Evolutionary conservation across 208 protist genomes (phyloP), one percentile per base, ranked within the genome.

Genomic region (Balamuthia mandrillaris): DNA sequence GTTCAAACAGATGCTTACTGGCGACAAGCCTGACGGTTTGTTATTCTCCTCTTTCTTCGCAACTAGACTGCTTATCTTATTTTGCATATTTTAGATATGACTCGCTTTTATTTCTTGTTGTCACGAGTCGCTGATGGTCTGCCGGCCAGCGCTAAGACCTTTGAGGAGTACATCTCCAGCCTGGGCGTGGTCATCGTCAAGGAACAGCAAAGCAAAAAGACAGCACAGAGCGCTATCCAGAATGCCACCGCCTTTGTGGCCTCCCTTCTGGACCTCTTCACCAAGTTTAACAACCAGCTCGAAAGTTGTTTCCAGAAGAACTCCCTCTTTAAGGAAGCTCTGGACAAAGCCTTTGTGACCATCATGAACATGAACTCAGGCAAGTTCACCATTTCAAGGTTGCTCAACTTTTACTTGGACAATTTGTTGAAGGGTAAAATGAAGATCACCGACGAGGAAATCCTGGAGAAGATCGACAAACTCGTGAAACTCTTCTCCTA

Each of bases 391-490:
- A 54, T 45, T 7, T 77, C 66, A 9, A 82, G 75, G 42, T 49
- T 85, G 33, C 56, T 85, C 31, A 85, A 85, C 37, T 85, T 85
- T 29, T 85, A 77, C 56, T 35, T 85, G 37, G 79, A 85, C 79
- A 63, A 85, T 41, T 21, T 85, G 24, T 33, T 85, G 10, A 85
- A 65, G 52, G 79, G 79, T n/a, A 85, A 85, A 39, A 58, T 47
- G 45, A 85, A 85, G 79, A 3, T 74, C 5, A 16, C 56, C 16
- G 79, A 85, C 29, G 79, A 85, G 27, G 79, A 85, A 14, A 66
- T 45, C 33, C 16, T n/a, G 35, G 56, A 31, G n/a, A 33, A 74
- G 44, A 39, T 77, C 29, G 60, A 85, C 56, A 41, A 85, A 27
- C 41, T 85, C 29, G 51, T 52, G 31, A 33, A 39, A 0, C 58